phyloP scores from a whole-genome alignment of 1,284 basidiomycete species.

The Xerocomus amazonicus region DNA sequence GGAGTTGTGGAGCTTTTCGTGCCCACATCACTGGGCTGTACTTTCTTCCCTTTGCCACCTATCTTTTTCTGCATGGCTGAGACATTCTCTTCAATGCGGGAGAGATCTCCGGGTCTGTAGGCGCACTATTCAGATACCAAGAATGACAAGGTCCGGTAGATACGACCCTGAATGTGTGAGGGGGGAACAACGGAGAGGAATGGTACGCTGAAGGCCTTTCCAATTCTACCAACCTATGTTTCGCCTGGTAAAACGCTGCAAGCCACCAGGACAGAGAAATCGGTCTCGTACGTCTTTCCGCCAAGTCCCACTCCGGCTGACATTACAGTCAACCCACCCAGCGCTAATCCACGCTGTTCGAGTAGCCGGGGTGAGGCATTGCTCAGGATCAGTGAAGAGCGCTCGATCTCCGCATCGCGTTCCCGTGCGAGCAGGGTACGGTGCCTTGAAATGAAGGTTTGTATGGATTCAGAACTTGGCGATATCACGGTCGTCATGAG shows the following conservation, averaged over 20 bases:
- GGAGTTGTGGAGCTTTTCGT: slow-evolving; percentile 38
- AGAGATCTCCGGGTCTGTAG: slow-evolving; percentile 73
- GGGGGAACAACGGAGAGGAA: slow-evolving; percentile 66
- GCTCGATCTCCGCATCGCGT: slow-evolving; percentile 79
- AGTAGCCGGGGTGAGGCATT: slow-evolving; percentile 83
- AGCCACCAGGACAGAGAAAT: background rate
- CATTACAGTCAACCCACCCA: slow-evolving; percentile 70
- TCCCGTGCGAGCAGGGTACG: slow-evolving; percentile 67
- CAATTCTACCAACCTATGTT: slow-evolving; percentile 77
- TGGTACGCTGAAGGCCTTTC: slow-evolving; percentile 83
- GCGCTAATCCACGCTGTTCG: slow-evolving; percentile 82
- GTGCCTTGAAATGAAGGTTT: slow-evolving; percentile 71
- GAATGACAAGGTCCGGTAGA: background rate
- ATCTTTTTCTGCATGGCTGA: slow-evolving; percentile 44
- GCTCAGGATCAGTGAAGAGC: slow-evolving; percentile 76
- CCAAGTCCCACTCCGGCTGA: slow-evolving; percentile 79
- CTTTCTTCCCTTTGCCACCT: slow-evolving; percentile 41
- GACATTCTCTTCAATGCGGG: slow-evolving; percentile 74
- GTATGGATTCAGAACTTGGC: slow-evolving; percentile 39
- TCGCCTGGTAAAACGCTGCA: slow-evolving; percentile 16
- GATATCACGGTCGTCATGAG: slow-evolving; percentile 4
- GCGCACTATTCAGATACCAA: slow-evolving; percentile 4
- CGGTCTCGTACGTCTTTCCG: slow-evolving; percentile 74
- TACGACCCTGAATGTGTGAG: slow-evolving; percentile 76
- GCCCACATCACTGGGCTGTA: slow-evolving; percentile 29